Conservation (phyloP, 257 asterid species). For the Euphrasia confusa region DNA sequence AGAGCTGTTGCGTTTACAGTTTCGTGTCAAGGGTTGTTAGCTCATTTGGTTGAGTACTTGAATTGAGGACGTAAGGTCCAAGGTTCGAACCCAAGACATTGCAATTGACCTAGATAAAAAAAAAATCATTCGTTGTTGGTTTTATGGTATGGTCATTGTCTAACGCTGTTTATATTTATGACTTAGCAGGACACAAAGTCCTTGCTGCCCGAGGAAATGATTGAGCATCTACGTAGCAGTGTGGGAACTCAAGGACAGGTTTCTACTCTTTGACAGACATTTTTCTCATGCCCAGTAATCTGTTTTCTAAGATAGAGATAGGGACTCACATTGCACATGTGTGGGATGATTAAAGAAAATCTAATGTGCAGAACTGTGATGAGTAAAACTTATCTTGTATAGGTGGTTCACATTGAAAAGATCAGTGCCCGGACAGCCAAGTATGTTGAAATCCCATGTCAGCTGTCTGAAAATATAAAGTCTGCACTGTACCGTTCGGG, state of each 20-base stretch:
- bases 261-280: constrained; percentile 21
- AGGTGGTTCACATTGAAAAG: constrained; percentile 87
- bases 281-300: constrained; percentile 10
- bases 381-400: constrained; percentile 30
- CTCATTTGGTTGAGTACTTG: too few species aligned
- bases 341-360: constrained; percentile 17
- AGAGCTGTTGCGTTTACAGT: not conserved
- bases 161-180: constrained; percentile 15
- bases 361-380: constrained; percentile 12
- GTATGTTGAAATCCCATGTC: constrained; percentile 68
- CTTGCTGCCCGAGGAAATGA: constrained; percentile 76
- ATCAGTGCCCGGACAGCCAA: constrained; percentile 58
- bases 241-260: constrained; percentile 95
- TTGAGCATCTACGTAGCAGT: constrained; percentile 59
- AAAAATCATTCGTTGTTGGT: too few species aligned
- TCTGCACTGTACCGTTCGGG: constrained; percentile 63
- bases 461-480: constrained; percentile 57
- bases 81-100: too few species aligned
- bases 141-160: constrained; percentile 14
- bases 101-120: too few species aligned
- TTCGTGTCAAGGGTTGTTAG: too few species aligned
- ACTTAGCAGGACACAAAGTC: constrained; percentile 60
- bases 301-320: constrained; percentile 10
- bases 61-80: too few species aligned
- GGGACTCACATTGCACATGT: constrained; percentile 12